Percentiles rank a stretch among this genome's conserved stretches.
Evolutionary conservation across 164 flowering plant species (phyloP).

Genomic region (Cinnamomum chago): DNA sequence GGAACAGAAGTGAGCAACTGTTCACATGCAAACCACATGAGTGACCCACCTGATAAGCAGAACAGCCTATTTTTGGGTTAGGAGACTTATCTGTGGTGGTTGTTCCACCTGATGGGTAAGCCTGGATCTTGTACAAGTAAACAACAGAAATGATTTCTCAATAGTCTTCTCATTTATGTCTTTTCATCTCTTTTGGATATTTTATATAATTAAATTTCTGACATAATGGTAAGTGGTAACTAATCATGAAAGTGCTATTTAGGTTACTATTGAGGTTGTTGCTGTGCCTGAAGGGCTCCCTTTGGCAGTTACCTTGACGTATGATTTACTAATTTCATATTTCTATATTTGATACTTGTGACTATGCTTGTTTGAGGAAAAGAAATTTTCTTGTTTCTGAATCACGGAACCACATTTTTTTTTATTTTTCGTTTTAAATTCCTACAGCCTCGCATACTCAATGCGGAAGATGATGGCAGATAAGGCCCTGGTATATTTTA

Average conservation of each 20-base stretch:
- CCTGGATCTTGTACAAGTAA: not conserved
- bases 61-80: too few species aligned
- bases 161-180: not conserved
- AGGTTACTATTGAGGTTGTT: constrained; percentile 98
- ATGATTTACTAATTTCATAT: constrained; percentile 4
- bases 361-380: not conserved
- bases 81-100: too few species aligned
- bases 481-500: constrained; percentile 72
- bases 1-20: too few species aligned
- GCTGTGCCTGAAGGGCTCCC: constrained; percentile 99
- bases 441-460: constrained; percentile 82
- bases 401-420: not conserved
- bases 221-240: not conserved
- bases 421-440: not conserved
- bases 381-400: not conserved
- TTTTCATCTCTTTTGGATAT: not conserved
- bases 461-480: constrained; percentile 99
- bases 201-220: not conserved
- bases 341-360: not conserved
- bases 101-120: not conserved
- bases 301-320: constrained; percentile 95
- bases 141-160: not conserved
- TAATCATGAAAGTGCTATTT: constrained; percentile 4
- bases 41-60: too few species aligned
- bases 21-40: too few species aligned